Percentiles rank a stretch among this genome's conserved stretches.
phyloP scores from a whole-genome alignment of 306 rosid genomes.

The Alnus glutinosa region DNA sequence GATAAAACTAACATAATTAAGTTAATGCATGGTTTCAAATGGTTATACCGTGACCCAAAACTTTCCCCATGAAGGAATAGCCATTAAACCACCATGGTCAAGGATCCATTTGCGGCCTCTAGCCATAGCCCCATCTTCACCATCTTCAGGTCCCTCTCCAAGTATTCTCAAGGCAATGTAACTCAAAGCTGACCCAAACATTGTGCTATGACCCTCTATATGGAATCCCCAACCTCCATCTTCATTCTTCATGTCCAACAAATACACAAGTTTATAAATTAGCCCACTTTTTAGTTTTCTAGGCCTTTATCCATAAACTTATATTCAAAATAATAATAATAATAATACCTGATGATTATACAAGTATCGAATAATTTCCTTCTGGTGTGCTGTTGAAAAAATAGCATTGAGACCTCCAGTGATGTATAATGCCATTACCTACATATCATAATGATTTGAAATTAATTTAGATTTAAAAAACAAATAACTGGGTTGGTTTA shows the following conservation, averaged over 20 bases:
- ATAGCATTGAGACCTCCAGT: no score
- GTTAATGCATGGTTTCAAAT: no score
- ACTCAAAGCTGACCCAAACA: conserved; percentile 68
- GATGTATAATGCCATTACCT: no score
- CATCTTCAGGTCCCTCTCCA: conserved; percentile 47
- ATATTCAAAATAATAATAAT: neutral
- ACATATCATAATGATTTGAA: no score
- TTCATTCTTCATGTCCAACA: conserved; percentile 42
- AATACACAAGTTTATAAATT: neutral
- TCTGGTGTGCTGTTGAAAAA: no score
- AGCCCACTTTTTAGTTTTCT: neutral
- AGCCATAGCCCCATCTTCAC: conserved; percentile 35
- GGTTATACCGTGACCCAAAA: conserved; percentile 57
- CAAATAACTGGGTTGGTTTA: no score
- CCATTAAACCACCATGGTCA: conserved; percentile 54
- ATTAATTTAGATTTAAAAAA: no score
- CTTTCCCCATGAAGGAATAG: conserved; percentile 79
- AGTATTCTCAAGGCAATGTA: conserved; percentile 66
- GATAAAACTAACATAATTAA: no score
- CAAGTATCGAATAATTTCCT: no score
- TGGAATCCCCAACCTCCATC: conserved; percentile 88
- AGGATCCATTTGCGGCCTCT: conserved; percentile 66
- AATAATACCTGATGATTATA: no score
- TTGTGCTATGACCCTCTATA: conserved; percentile 66
- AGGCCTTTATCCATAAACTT: neutral